A percentile compares a stretch with the other conserved stretches of the same genome.
Conservation (phyloP, 2,329 filamentous ascomycete genomes). For the Dendrostoma leiphaemia region DNA sequence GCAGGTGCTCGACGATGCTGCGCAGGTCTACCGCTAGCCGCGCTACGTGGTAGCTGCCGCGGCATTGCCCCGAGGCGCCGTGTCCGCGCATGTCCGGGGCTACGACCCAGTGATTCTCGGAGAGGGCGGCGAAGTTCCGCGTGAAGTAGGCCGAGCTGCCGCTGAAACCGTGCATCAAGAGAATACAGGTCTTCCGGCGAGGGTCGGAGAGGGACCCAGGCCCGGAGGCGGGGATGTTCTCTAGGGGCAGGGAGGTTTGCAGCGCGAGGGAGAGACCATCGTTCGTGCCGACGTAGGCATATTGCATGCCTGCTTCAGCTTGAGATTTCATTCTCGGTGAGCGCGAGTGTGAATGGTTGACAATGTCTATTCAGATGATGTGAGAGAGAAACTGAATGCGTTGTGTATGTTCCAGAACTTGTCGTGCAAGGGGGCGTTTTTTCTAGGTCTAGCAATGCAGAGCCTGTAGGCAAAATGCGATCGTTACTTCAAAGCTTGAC, state of each 20-base stretch:
- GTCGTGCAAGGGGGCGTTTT: background rate
- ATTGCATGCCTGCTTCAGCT: constrained; percentile 27
- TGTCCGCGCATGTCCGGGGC: constrained; percentile 39
- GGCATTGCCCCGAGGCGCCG: constrained; percentile 29
- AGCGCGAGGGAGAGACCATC: constrained; percentile 34
- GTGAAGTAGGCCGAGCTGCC: constrained; percentile 38
- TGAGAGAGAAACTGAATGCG: too few species aligned
- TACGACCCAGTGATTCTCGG: constrained; percentile 32
- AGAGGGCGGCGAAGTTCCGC: constrained; percentile 31
- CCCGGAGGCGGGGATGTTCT: constrained; percentile 3
- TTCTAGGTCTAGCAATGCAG: background rate
- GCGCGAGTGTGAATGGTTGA: background rate
- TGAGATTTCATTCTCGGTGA: constrained; percentile 5
- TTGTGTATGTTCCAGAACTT: too few species aligned
- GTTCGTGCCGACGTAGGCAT: constrained; percentile 26
- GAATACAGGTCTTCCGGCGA: constrained; percentile 26
- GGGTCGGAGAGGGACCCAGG: constrained; percentile 12
- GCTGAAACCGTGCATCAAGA: constrained; percentile 40
- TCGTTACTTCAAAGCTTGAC: too few species aligned
- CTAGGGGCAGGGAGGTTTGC: constrained; percentile 32
- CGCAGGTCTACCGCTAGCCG: constrained; percentile 37
- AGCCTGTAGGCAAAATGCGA: background rate
- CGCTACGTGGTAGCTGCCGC: constrained; percentile 38
- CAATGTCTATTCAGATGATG: background rate
- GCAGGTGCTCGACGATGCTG: constrained; percentile 29